Base-by-base conservation (phyloP, 192 early-diverging fungal species). In the Chytriomyces confervae region DNA sequence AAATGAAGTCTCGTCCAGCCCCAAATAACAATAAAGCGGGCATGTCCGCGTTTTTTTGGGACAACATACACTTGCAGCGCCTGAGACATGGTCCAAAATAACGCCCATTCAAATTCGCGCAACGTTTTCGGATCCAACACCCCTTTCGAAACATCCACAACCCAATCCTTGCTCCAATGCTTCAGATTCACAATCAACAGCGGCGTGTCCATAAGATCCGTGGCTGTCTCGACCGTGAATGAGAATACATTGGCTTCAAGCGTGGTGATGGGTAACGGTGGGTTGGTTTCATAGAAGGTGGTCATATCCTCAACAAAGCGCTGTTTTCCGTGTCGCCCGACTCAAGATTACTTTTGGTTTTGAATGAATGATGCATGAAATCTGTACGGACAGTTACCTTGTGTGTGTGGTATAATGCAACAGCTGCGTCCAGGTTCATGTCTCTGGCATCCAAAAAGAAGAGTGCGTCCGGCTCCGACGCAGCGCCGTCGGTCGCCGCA, bases 121-220 rank as follows among this genome's bases (percentile, higher is more conserved):
- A 74, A 0, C 4, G 10, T 3, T 11, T 69, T 29, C 9, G 13
- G 16, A 20, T 57, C 53, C 11, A 57, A 2, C 0, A 57, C 53
- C 9, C 27, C 44, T 27, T 72, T 24, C 1, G 36, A 18, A 45
- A 27, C 44, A 44, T 74, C 53, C 29, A 74, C 44, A 23, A 18
- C 46, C 62, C 72, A 70, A 1, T 49, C 47, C 5, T 70, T 48
- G 18, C 24, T n/a, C 72, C 72, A 74, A 49, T 62, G 44, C n/a
- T 62, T 27, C 46, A 74, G 53, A 43, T 74, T 74, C 24, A 74
- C 72, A 29, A 74, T 62, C 23, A 74, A 29, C 18, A 74, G 10
- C 7, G 72, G 72, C 0, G 23, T 23, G 10, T 61, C 72, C 7
- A 6, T 6, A 1, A 74, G 24, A 36, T 61, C 72, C 6, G 10